phyloP scores from a whole-genome alignment of 805 yeast genomes.

The Wickerhamiella slavikovae region DNA sequence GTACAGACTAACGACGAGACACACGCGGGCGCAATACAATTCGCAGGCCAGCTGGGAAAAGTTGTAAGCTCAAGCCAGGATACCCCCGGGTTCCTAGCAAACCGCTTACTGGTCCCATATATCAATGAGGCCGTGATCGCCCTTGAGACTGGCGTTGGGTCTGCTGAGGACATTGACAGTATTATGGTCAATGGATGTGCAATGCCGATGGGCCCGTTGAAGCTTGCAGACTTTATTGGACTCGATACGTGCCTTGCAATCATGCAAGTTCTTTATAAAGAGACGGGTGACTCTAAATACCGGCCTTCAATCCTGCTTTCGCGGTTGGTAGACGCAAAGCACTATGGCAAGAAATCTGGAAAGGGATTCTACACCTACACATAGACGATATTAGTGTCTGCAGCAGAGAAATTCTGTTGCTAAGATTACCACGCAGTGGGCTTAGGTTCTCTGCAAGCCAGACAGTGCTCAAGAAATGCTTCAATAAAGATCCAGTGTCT shows the following conservation, averaged over 20 bases:
- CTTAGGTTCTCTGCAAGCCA: no score
- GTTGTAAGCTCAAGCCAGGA: slow-evolving; percentile 20
- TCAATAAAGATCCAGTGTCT: no score
- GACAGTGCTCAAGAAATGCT: no score
- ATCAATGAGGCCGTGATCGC: slow-evolving; percentile 24
- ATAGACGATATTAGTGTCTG: no score
- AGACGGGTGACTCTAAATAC: slow-evolving; percentile 24
- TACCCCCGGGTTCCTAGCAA: slow-evolving; percentile 25
- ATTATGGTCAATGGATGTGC: slow-evolving; percentile 27
- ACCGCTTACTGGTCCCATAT: slow-evolving; percentile 24
- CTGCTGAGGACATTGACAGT: slow-evolving; percentile 22
- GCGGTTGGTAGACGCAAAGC: slow-evolving; percentile 24
- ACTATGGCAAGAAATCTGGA: slow-evolving; percentile 22
- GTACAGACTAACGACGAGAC: slow-evolving; percentile 22
- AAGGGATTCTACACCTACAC: slow-evolving; percentile 24
- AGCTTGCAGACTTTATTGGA: slow-evolving; percentile 24
- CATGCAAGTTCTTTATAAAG: slow-evolving; percentile 21
- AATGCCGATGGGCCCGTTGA: slow-evolving; percentile 27
- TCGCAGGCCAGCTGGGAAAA: slow-evolving; percentile 19
- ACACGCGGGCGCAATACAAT: slow-evolving; percentile 14
- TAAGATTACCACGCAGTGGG: no score
- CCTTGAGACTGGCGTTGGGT: slow-evolving; percentile 22
- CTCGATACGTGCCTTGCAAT: slow-evolving; percentile 24
- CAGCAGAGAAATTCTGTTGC: no score
- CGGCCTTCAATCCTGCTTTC: slow-evolving; percentile 21